Evolutionary conservation across 2,329 filamentous ascomycete genomes (phyloP), one percentile per base, ranked within the genome.

Genomic region (Dactylellina leptospora): DNA sequence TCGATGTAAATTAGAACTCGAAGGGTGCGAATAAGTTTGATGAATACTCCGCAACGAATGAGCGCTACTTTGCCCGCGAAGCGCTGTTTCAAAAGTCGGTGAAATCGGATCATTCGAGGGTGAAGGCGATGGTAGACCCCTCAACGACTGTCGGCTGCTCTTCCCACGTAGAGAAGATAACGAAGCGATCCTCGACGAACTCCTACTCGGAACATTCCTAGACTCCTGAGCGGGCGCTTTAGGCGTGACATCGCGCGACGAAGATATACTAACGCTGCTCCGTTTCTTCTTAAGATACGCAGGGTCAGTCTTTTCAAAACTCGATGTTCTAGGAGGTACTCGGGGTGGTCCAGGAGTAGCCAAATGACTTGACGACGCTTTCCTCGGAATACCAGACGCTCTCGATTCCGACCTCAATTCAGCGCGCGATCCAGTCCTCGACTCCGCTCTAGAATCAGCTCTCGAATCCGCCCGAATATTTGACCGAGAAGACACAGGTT

Each of bases 131-230:
- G 68, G 45, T 20, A 50, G n/a, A n/a, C 45, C 55, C 18, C 38
- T 54, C 40, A 72, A 36, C 4, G 54, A 64, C 25, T 72, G 68
- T 1, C 53, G 23, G 38, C 68, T 72, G 20, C 59, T 48, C 23
- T 72, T 59, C 1, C 68, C 54, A 0, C 68, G 59, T 6, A 72
- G 36, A 0, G 68, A 64, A 2, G 51, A 27, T 23, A 48, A 33
- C 2, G 68, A 72, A 23, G 58, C 47, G 18, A 64, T 59, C 28
- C 68, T 63, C 4, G 68, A 63, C 6, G 68, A 72, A 3, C 56
- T 20, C n/a, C 68, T 63, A 10, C 59, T 72, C n/a, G 68, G 59
- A 22, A 59, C 20, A 38, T 64, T 72, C 40, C 59, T 60, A 48
- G 42, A 27, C 28, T 72, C 68, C 38, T 53, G 59, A 36, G 68